A percentile compares a stretch with the other conserved stretches of the same genome.
These are phyloP conservation scores for Lepiota subincarnata DNA, from an alignment of 768 basidiomycete species.

Conservation along the genomic window DNA sequence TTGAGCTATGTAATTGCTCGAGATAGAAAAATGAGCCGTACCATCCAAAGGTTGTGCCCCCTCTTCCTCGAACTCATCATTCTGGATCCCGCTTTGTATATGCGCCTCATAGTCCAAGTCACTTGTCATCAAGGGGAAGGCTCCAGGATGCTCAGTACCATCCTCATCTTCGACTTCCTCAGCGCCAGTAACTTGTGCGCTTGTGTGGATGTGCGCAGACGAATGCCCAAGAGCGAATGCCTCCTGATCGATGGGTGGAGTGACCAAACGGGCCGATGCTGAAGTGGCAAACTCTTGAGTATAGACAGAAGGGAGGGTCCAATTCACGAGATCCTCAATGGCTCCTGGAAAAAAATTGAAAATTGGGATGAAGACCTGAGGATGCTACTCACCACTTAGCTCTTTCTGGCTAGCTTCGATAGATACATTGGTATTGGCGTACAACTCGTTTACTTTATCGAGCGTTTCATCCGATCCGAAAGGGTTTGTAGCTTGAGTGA, in stretches of 20 bases:
- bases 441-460: not conserved
- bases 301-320: no score
- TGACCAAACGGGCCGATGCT: no score
- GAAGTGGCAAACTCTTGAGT: no score
- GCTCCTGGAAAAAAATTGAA: no score
- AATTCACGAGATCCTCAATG: no score
- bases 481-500: no score
- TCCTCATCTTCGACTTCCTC: conserved; percentile 8
- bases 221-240: no score
- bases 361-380: no score
- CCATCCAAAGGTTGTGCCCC: not conserved
- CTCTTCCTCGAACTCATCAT: not conserved
- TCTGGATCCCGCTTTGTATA: not conserved
- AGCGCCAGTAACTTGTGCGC: conserved; percentile 15
- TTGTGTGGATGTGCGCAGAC: not conserved
- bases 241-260: no score
- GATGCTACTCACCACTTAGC: no score
- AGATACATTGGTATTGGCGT: not conserved
- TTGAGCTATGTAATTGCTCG: no score
- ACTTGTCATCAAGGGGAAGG: conserved; percentile 8
- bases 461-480: not conserved
- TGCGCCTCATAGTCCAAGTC: conserved; percentile 2
- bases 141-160: not conserved
- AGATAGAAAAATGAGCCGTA: not conserved
- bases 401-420: not conserved